Evolutionary conservation across 164 flowering plant genomes (phyloP).

Genomic region (Litsea cubeba): DNA sequence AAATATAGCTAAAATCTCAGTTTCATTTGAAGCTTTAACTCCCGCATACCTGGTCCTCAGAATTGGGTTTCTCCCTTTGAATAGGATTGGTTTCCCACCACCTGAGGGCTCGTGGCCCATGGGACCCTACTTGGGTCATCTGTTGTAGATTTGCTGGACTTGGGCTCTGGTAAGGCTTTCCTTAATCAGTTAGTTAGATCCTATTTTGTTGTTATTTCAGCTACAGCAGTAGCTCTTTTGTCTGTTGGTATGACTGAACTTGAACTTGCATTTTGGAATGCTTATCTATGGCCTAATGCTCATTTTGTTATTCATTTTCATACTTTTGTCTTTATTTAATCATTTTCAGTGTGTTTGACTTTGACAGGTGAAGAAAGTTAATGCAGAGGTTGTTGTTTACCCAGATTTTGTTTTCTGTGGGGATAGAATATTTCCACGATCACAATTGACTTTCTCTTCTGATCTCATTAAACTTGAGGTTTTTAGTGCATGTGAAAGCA

Average conservation of each 20-base stretch:
- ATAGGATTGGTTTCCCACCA: too few species aligned
- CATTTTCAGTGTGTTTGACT: neutral
- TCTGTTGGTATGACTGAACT: neutral
- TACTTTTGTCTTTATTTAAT: neutral
- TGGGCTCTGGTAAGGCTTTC: too few species aligned
- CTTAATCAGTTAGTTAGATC: too few species aligned
- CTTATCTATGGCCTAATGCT: neutral
- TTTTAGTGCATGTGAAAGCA: neutral
- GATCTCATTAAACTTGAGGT: slow-evolving; percentile 5
- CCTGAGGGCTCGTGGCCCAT: too few species aligned
- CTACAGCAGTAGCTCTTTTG: neutral
- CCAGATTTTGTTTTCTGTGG: slow-evolving; percentile 3
- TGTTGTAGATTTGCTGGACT: too few species aligned
- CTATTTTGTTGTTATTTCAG: neutral
- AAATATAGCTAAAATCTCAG: too few species aligned
- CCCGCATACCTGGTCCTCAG: too few species aligned
- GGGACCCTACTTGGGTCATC: too few species aligned
- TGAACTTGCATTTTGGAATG: neutral
- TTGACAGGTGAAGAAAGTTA: slow-evolving; percentile 1
- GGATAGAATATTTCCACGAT: neutral
- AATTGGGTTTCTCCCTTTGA: too few species aligned
- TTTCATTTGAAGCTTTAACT: too few species aligned
- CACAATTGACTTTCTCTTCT: neutral
- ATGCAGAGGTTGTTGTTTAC: neutral
- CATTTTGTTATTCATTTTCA: neutral